These are phyloP conservation scores for Trichosanthes truncata DNA, from an alignment of 306 rosid genomes.

Conservation along the genomic window DNA sequence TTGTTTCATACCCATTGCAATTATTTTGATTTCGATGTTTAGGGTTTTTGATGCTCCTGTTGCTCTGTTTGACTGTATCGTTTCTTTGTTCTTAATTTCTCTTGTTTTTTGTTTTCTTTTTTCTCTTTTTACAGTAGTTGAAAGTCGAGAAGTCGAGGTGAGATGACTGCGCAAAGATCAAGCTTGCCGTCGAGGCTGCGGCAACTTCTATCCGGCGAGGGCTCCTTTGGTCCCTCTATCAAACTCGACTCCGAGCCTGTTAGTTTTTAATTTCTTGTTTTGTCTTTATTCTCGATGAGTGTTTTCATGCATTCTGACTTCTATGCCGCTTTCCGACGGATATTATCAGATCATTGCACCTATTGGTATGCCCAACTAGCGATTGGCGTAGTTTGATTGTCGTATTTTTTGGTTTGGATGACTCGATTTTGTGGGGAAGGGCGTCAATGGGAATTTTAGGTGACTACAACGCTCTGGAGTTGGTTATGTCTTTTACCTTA, in stretches of 20 bases:
- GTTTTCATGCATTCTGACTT: conserved; percentile 3
- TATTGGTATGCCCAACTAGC: neutral
- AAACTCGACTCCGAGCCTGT: conserved; percentile 88
- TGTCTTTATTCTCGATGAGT: neutral
- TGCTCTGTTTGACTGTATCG: conserved; percentile 11
- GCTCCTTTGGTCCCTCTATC: conserved; percentile 71
- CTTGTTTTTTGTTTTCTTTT: neutral
- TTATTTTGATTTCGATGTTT: neutral
- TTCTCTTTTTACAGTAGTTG: conserved; percentile 26
- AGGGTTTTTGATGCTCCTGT: conserved; percentile 12
- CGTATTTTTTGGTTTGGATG: neutral
- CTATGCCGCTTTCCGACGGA: conserved; percentile 13
- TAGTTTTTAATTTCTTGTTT: conserved; percentile 16
- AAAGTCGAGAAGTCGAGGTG: conserved; percentile 61
- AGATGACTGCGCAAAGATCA: conserved; percentile 80
- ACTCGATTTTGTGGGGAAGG: neutral
- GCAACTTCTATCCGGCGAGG: conserved; percentile 76
- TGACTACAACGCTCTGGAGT: neutral
- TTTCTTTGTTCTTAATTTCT: neutral
- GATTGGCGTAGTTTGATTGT: conserved; percentile 9
- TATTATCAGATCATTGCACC: conserved; percentile 4
- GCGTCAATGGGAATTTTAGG: neutral
- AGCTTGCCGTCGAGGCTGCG: conserved; percentile 96
- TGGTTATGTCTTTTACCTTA: neutral
- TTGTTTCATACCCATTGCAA: neutral